phyloP scores from a whole-genome alignment of 352 stramenopile genomes.

The Phytophthora syringae region DNA sequence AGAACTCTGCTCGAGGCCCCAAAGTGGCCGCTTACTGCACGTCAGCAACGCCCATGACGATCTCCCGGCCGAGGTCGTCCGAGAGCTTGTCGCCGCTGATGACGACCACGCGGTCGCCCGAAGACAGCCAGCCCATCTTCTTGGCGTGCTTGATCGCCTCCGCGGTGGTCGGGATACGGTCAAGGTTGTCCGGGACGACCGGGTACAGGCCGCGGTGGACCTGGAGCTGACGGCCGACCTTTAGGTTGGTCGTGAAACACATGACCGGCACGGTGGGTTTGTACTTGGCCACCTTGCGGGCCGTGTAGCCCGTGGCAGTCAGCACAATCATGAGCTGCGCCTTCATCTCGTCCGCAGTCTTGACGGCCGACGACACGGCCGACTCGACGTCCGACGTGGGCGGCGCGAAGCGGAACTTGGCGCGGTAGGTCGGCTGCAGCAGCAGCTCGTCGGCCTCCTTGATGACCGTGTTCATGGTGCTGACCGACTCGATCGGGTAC shows the following conservation, averaged over 20 bases:
- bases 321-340: constrained; percentile 87
- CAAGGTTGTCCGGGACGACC: constrained; percentile 66
- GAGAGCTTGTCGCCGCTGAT: constrained; percentile 83
- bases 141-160: constrained; percentile 91
- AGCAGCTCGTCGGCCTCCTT: constrained; percentile 85
- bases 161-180: constrained; percentile 66
- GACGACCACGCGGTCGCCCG: constrained; percentile 91
- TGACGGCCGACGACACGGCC: constrained; percentile 82
- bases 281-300: constrained; percentile 89
- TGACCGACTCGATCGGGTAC: constrained; percentile 88
- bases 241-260: constrained; percentile 86
- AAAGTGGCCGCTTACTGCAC: constrained; percentile 57
- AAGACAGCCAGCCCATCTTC: constrained; percentile 91
- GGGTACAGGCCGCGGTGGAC: constrained; percentile 87
- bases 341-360: constrained; percentile 86
- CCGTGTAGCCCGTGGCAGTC: constrained; percentile 83
- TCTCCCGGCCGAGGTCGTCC: constrained; percentile 83
- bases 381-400: constrained; percentile 84
- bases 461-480: constrained; percentile 95
- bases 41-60: constrained; percentile 83
- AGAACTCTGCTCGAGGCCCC: neutral
- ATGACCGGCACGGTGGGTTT: constrained; percentile 93
- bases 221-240: constrained; percentile 93
- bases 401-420: constrained; percentile 68
- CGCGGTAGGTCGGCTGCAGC: constrained; percentile 60